Conservation (phyloP, 2,329 filamentous ascomycete species). For the Apiospora arundinis region DNA sequence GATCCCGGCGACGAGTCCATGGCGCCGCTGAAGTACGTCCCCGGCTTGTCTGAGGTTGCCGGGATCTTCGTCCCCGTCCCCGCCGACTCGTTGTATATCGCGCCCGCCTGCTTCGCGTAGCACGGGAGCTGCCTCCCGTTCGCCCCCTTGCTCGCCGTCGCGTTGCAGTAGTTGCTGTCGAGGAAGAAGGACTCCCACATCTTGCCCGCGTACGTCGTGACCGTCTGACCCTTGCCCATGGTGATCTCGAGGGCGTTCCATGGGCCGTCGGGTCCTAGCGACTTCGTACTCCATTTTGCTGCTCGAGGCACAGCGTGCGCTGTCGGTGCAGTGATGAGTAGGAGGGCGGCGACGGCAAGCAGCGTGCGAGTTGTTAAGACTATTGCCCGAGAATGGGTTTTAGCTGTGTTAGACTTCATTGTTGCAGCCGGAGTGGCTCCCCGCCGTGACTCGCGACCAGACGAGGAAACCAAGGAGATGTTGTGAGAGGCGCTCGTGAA, state of each 20-base stretch:
- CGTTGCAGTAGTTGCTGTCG: background rate
- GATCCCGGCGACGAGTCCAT: background rate
- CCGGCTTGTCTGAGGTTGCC: background rate
- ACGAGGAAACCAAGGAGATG: too few relatives aligned
- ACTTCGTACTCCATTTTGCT: slow-evolving; percentile 19
- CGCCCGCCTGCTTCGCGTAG: background rate
- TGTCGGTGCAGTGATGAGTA: too few relatives aligned
- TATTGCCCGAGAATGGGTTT: too few relatives aligned
- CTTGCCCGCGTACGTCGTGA: slow-evolving; percentile 33
- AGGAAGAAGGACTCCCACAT: slow-evolving; percentile 23
- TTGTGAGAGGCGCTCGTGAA: too few relatives aligned
- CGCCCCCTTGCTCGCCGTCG: background rate
- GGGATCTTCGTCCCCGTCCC: background rate
- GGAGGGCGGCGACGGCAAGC: too few relatives aligned
- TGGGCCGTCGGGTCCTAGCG: slow-evolving; percentile 39
- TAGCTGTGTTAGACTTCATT: too few relatives aligned
- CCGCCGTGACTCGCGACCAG: too few relatives aligned
- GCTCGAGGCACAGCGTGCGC: too few relatives aligned
- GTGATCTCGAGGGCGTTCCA: slow-evolving; percentile 35
- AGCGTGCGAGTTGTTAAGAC: too few relatives aligned
- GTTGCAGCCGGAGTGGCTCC: too few relatives aligned
- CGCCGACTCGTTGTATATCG: background rate
- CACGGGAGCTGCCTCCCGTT: background rate
- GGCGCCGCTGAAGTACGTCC: background rate
- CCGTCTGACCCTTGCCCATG: slow-evolving; percentile 25